Conservation (phyloP, 192 early-diverging fungal genomes). For the Rhizoclosmatium globosum region DNA sequence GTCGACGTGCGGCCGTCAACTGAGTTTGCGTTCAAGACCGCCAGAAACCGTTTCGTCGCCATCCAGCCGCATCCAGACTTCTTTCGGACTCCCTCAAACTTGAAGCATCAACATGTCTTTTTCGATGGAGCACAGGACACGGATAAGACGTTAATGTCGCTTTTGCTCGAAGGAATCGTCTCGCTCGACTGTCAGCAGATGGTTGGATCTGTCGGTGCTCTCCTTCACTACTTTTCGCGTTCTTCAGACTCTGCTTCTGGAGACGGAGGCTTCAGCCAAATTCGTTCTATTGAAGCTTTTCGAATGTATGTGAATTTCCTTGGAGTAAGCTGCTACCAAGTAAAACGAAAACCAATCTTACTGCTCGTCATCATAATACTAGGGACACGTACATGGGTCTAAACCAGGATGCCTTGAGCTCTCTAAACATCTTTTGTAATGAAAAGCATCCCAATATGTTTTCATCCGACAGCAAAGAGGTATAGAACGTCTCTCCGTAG, state of each 20-base stretch:
- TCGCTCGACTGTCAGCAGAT: slow-evolving; percentile 49
- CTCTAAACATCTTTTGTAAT: slow-evolving; percentile 78
- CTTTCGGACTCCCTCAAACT: background rate
- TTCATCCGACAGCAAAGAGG: slow-evolving; percentile 69
- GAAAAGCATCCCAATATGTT: slow-evolving; percentile 88
- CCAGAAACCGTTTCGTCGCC: slow-evolving; percentile 37
- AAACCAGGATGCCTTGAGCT: slow-evolving; percentile 72
- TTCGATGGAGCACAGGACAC: slow-evolving; percentile 16
- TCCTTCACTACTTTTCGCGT: slow-evolving; percentile 36
- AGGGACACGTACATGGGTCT: slow-evolving; percentile 59
- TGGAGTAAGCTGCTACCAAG: background rate
- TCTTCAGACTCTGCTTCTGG: slow-evolving; percentile 7
- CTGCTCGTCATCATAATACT: background rate
- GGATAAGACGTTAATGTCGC: slow-evolving; percentile 25
- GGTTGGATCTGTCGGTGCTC: slow-evolving; percentile 56
- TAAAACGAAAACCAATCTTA: background rate
- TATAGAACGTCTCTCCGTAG: slow-evolving; percentile 75
- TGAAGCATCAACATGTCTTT: background rate
- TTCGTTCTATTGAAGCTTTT: slow-evolving; percentile 47
- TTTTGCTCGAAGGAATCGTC: slow-evolving; percentile 49
- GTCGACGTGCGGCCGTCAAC: slow-evolving; percentile 46
- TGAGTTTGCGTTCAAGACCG: slow-evolving; percentile 52
- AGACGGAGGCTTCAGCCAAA: slow-evolving; percentile 26
- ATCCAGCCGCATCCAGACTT: slow-evolving; percentile 8
- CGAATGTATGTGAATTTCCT: slow-evolving; percentile 34